These are phyloP conservation scores for Cladosporium sp. DNA, from an alignment of 2,329 filamentous ascomycete genomes.

Conservation along the genomic window DNA sequence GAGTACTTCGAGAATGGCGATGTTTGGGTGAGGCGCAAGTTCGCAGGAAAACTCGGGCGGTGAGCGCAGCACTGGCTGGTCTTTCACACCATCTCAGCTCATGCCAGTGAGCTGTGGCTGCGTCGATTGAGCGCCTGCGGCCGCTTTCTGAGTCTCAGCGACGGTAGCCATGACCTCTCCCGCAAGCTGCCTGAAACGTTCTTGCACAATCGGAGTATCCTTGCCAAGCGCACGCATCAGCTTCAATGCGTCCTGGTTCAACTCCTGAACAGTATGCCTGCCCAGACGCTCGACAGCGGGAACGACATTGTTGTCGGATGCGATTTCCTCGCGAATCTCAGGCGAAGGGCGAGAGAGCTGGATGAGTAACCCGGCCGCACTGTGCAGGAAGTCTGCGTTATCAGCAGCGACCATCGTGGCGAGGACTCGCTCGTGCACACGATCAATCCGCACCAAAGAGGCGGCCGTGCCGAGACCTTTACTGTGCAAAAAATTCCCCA, in stretches of 20 bases:
- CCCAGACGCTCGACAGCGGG: conserved; percentile 19
- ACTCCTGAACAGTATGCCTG: conserved; percentile 21
- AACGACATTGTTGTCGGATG: neutral
- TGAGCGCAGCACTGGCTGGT: conserved; percentile 13
- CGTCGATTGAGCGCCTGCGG: conserved; percentile 1
- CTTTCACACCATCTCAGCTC: conserved; percentile 8
- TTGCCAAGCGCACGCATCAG: conserved; percentile 20
- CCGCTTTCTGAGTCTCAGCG: conserved; percentile 8
- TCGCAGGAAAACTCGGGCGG: conserved; percentile 28
- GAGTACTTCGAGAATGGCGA: conserved; percentile 88
- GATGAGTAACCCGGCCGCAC: conserved; percentile 25
- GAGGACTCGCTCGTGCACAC: neutral
- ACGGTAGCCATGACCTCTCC: conserved; percentile 10
- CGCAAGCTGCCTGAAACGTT: conserved; percentile 18
- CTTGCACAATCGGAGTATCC: conserved; percentile 23
- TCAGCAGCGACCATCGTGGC: conserved; percentile 8
- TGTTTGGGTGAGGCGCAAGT: conserved; percentile 31
- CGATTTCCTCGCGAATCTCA: conserved; percentile 22
- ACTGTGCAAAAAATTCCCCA: conserved; percentile 23
- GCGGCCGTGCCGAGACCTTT: neutral
- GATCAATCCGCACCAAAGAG: neutral
- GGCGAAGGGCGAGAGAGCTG: conserved; percentile 25
- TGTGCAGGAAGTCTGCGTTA: conserved; percentile 25
- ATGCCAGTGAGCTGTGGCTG: conserved; percentile 6
- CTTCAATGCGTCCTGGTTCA: conserved; percentile 10